These are phyloP conservation scores for Gryganskiella cystojenkinii DNA, from an alignment of 192 early-diverging fungal genomes.

Conservation along the genomic window DNA sequence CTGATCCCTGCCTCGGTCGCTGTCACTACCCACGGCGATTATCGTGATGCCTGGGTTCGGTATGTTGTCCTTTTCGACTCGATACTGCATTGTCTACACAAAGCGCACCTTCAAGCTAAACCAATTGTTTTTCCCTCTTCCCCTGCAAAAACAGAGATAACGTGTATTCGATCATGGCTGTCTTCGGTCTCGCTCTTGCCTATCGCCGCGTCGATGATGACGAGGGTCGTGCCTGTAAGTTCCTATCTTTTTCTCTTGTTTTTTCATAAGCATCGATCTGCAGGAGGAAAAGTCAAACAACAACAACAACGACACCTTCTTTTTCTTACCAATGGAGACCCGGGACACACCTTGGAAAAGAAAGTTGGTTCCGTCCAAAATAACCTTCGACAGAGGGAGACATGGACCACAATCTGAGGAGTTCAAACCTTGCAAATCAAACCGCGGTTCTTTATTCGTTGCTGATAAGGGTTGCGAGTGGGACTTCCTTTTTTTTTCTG, in stretches of 20 bases:
- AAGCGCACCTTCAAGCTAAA: background rate
- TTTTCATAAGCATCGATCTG: no score
- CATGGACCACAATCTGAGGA: no score
- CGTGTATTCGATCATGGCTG: constrained; percentile 88
- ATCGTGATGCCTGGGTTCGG: constrained; percentile 92
- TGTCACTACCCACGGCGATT: constrained; percentile 88
- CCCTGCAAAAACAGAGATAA: constrained; percentile 65
- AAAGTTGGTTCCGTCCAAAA: no score
- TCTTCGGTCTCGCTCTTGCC: constrained; percentile 85
- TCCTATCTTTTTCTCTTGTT: background rate
- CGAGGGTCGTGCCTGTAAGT: constrained; percentile 81
- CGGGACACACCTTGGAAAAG: no score
- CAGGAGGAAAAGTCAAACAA: no score
- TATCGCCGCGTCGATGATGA: constrained; percentile 89
- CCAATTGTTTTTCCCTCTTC: background rate
- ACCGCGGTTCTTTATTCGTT: no score
- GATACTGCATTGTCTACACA: background rate
- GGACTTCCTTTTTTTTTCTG: no score
- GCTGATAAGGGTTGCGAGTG: no score
- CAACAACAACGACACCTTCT: no score
- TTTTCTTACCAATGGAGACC: no score
- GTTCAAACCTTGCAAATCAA: no score
- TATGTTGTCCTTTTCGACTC: constrained; percentile 38
- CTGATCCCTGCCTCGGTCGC: constrained; percentile 90
- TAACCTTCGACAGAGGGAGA: no score